Conservation (phyloP, 352 stramenopile genomes). For the Pythium dissotocum region DNA sequence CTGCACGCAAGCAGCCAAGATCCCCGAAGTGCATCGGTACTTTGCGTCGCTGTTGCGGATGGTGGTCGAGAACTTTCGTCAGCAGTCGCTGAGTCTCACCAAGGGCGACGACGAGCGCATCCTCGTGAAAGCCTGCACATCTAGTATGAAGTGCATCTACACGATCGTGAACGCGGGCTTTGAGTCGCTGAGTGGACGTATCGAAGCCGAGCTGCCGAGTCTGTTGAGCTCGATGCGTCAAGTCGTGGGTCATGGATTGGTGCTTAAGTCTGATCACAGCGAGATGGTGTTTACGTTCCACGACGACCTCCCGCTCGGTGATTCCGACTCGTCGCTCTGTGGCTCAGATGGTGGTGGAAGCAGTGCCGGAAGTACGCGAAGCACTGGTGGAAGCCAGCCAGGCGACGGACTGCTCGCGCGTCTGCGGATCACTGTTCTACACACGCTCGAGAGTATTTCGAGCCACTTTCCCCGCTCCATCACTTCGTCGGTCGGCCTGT, state of each 20-base stretch:
- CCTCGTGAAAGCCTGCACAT: conserved; percentile 81
- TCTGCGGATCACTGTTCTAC: conserved; percentile 72
- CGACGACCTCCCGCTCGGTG: conserved; percentile 55
- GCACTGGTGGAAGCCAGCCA: conserved; percentile 19
- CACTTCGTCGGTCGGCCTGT: conserved; percentile 77
- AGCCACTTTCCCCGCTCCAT: conserved; percentile 68
- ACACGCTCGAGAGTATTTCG: conserved; percentile 68
- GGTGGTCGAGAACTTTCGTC: conserved; percentile 85
- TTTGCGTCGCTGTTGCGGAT: conserved; percentile 78
- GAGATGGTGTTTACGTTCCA: conserved; percentile 57
- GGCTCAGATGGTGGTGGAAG: conserved; percentile 54
- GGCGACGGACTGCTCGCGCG: conserved; percentile 68
- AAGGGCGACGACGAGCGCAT: conserved; percentile 73
- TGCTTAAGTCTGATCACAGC: conserved; percentile 51
- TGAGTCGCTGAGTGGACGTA: conserved; percentile 58
- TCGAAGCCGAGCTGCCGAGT: conserved; percentile 55
- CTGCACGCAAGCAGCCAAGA: conserved; percentile 66
- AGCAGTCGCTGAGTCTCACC: conserved; percentile 67
- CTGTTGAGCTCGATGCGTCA: conserved; percentile 80
- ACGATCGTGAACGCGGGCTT: conserved; percentile 77
- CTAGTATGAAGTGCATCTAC: conserved; percentile 87
- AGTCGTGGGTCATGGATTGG: conserved; percentile 67
- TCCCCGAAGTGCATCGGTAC: conserved; percentile 64
- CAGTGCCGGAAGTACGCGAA: conserved; percentile 24
- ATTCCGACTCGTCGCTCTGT: conserved; percentile 77